Evolutionary conservation across 106 monocot genomes (phyloP), one percentile per base, ranked within the genome.

Genomic region (Platanthera guangdongensis): DNA sequence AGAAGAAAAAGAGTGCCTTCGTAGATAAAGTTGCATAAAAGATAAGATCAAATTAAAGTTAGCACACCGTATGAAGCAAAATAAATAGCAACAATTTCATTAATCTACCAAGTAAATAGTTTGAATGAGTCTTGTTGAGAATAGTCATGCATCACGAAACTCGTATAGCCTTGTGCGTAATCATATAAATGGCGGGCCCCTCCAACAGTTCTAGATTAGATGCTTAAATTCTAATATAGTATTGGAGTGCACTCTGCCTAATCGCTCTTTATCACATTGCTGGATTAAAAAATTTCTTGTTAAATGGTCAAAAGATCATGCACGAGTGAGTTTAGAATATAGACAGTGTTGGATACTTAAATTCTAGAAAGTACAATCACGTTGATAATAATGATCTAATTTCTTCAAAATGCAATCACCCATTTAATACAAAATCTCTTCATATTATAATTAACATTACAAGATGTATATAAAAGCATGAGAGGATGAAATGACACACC

Each of bases 401-500:
- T 57, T 57, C 57, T 57, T 57, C 64, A 22, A 28, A 21, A 63
- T 64, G 11, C 10, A n/a, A 5, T 28, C 9, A 11, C 64, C 62
- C 7, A 64, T 28, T 64, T 64, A 21, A 30, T 25, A 8, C 25
- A 25, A 28, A 28, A 22, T 21, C 11, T 57, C 16, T 28, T 64
- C 8, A 25, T 7, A 28, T 64, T 9, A 28, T 25, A 28, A 19
- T 28, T 28, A 6, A 64, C 64, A 28, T 7, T 64, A 9, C 64
- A 64, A 64, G 28, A 64, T 64, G 64, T 70, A 48, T 70, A 70
- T 48, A 62, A 70, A 8, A 70, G 14, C 4, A 39, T 39, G 59
- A 30, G 68, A 30, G 76, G 52, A 39, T 63, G 57, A 51, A 57
- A 76, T 70, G 50, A 75, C 68, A 52, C 92, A 95, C 95, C 95